A percentile compares a stretch with the other conserved stretches of the same genome.
Evolutionary conservation across 495 filamentous ascomycete genomes (phyloP).

Genomic region (Melanomma pulvis-pyrius): DNA sequence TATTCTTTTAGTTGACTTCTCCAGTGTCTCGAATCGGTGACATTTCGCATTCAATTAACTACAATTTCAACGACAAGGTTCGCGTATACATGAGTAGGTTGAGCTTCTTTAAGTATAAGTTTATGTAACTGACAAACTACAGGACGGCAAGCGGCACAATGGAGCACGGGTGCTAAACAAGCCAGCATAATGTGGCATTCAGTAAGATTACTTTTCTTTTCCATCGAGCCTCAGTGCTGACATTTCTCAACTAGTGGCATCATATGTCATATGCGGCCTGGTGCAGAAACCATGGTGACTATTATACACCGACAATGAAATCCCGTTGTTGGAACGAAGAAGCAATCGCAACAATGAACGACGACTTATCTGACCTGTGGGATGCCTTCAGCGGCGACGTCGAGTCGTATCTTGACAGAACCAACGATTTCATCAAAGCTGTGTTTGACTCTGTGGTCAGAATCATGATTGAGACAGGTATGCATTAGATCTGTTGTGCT

Average conservation of each 20-base stretch:
- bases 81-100: constrained; percentile 23
- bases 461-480: neutral
- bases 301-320: constrained; percentile 31
- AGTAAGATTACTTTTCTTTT: constrained; percentile 34
- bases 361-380: constrained; percentile 41
- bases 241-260: constrained; percentile 11
- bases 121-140: neutral
- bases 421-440: neutral
- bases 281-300: constrained; percentile 43
- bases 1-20: constrained; percentile 13
- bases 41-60: constrained; percentile 1
- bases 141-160: constrained; percentile 21
- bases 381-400: constrained; percentile 1
- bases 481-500: neutral
- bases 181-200: constrained; percentile 36
- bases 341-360: constrained; percentile 44
- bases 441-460: neutral
- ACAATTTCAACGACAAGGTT: constrained; percentile 12
- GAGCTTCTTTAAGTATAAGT: neutral
- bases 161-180: constrained; percentile 21
- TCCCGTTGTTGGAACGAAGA: constrained; percentile 48
- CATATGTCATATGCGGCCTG: constrained; percentile 43
- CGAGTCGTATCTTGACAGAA: neutral
- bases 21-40: constrained; percentile 17
- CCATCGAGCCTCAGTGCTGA: neutral